A percentile compares a stretch with the other conserved stretches of the same genome.
phyloP scores from a whole-genome alignment of 2,329 filamentous ascomycete genomes.

The Epichloe scottii region DNA sequence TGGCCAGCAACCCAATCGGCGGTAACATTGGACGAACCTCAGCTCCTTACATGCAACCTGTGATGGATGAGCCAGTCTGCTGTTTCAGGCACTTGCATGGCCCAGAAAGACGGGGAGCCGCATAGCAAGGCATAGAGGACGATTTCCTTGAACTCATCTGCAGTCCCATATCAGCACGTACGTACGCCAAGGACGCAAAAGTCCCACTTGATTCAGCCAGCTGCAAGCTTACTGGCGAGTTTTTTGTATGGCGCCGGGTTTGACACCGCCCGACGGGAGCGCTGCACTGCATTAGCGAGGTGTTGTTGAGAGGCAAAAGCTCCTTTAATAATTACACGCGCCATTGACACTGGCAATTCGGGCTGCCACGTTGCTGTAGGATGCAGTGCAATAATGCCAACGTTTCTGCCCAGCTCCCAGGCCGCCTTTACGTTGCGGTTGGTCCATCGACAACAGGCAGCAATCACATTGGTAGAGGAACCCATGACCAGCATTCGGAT shows the following conservation, averaged over 20 bases:
- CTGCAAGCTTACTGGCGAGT: neutral
- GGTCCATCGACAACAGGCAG: neutral
- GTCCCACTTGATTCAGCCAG: neutral
- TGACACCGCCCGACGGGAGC: conserved; percentile 1
- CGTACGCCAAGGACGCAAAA: neutral
- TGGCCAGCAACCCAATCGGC: conserved; percentile 8
- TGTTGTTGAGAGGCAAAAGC: neutral
- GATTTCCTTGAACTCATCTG: neutral
- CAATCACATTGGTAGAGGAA: conserved; percentile 23
- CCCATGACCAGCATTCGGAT: conserved; percentile 23
- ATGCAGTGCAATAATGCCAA: neutral
- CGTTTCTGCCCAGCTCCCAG: neutral
- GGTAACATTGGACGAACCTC: conserved; percentile 1
- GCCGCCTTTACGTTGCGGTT: neutral
- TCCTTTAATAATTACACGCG: neutral
- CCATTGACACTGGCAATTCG: neutral
- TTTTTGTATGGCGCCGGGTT: neutral
- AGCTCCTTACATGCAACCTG: conserved; percentile 1
- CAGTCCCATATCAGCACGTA: neutral
- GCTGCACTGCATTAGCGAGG: neutral
- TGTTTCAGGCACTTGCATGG: conserved; percentile 8
- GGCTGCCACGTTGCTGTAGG: conserved; percentile 5
- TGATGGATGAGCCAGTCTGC: conserved; percentile 1
- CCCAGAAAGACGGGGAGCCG: conserved; percentile 2
- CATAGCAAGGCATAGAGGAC: neutral